These are phyloP conservation scores for Krasilnikovozyma curviuscula DNA, from an alignment of 768 basidiomycete genomes.

Conservation along the genomic window DNA sequence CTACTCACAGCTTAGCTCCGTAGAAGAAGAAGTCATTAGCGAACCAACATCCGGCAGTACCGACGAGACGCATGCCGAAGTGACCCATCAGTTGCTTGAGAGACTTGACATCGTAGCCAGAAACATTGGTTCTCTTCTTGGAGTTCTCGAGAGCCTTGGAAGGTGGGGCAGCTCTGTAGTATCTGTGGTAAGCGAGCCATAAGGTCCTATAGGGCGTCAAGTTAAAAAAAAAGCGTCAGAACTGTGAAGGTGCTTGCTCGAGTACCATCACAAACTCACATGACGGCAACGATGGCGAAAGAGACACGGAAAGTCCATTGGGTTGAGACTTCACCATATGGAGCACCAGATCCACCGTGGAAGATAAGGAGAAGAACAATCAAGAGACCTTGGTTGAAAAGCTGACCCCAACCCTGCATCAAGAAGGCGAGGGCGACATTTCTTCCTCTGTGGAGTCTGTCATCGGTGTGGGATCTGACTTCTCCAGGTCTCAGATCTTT, in stretches of 20 bases:
- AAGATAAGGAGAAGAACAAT: background rate
- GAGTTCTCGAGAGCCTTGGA: too few relatives aligned
- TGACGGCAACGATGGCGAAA: slow-evolving; percentile 29
- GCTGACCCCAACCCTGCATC: slow-evolving; percentile 25
- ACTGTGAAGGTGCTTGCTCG: too few relatives aligned
- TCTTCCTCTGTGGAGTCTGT: slow-evolving; percentile 29
- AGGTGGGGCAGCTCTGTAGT: slow-evolving; percentile 26
- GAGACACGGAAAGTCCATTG: slow-evolving; percentile 30
- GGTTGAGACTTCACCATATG: slow-evolving; percentile 21
- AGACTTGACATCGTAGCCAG: slow-evolving; percentile 28
- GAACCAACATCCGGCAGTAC: slow-evolving; percentile 26
- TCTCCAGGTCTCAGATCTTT: slow-evolving; percentile 16
- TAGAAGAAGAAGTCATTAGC: slow-evolving; percentile 24
- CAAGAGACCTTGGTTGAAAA: slow-evolving; percentile 13
- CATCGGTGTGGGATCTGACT: slow-evolving; percentile 23
- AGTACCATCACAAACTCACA: too few relatives aligned
- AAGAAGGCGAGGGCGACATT: slow-evolving; percentile 30
- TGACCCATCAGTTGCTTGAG: slow-evolving; percentile 26
- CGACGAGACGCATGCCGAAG: slow-evolving; percentile 25
- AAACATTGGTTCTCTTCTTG: slow-evolving; percentile 27
- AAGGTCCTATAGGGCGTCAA: too few relatives aligned
- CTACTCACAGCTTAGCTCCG: slow-evolving; percentile 30
- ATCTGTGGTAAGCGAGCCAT: slow-evolving; percentile 31
- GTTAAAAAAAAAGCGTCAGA: too few relatives aligned
- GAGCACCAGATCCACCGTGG: slow-evolving; percentile 6